Evolutionary conservation across 768 basidiomycete species (phyloP).

Genomic region (Leucogyrophana mollusca): DNA sequence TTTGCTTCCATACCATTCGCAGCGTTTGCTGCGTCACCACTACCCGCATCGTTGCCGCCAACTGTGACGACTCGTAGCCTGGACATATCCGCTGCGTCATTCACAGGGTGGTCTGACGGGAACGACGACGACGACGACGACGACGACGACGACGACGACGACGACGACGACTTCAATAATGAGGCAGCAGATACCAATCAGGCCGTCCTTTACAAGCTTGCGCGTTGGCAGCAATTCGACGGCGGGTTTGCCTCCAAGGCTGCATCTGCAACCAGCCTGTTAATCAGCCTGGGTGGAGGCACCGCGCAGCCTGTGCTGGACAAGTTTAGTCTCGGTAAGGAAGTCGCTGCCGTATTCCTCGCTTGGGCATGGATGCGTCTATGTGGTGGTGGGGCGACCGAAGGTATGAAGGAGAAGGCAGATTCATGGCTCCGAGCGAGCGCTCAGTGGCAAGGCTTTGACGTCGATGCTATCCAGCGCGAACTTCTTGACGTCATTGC

Average conservation of each 20-base stretch:
- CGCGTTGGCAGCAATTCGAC: constrained; percentile 4
- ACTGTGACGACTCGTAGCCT: background rate
- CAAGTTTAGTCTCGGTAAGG: background rate
- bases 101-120: background rate
- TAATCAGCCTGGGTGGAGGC: too few species aligned
- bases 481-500: too few species aligned
- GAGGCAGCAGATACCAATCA: background rate
- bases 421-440: too few species aligned
- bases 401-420: too few species aligned
- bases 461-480: too few species aligned
- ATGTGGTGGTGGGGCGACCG: too few species aligned
- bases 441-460: too few species aligned
- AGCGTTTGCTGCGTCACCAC: too few species aligned
- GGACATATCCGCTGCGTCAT: too few species aligned
- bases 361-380: constrained; percentile 2
- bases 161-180: background rate
- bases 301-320: background rate
- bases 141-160: background rate
- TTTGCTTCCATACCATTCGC: too few species aligned
- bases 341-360: background rate
- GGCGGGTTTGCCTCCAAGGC: constrained; percentile 1
- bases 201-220: background rate
- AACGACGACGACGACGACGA: background rate
- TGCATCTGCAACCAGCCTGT: background rate
- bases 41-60: background rate